These are phyloP conservation scores for Agaricus sinodeliciosus DNA, from an alignment of 768 basidiomycete species.

Conservation along the genomic window DNA sequence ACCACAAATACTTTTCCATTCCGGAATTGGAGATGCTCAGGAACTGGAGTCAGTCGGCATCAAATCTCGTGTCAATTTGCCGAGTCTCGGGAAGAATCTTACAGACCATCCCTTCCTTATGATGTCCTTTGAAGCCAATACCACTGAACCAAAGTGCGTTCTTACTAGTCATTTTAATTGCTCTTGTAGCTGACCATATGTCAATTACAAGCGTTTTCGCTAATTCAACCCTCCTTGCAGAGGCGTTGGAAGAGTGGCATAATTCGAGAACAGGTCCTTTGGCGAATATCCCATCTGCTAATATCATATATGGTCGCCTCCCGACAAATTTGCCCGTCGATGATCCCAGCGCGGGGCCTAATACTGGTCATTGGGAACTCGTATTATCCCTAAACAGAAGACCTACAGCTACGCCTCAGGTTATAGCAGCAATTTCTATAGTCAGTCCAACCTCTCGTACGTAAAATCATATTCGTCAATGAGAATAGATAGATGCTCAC, in stretches of 20 bases:
- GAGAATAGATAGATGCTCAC: not conserved
- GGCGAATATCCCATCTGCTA: slow-evolving; percentile 4
- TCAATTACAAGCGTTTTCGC: not conserved
- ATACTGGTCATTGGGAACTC: slow-evolving; percentile 18
- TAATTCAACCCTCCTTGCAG: slow-evolving; percentile 5
- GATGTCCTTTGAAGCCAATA: slow-evolving; percentile 11
- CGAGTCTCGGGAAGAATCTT: slow-evolving; percentile 24
- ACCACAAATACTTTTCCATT: slow-evolving; percentile 14
- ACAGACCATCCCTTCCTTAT: slow-evolving; percentile 19
- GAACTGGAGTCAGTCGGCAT: slow-evolving; percentile 15
- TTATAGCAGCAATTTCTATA: not conserved
- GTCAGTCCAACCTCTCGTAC: slow-evolving; percentile 12
- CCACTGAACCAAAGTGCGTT: slow-evolving; percentile 1
- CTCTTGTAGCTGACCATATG: not conserved
- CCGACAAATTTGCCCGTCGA: not conserved
- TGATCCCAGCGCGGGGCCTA: slow-evolving; percentile 18
- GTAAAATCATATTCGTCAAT: not conserved
- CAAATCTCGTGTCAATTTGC: slow-evolving; percentile 17
- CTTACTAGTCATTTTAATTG: not conserved
- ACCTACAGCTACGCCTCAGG: too few relatives aligned
- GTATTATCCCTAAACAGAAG: not conserved
- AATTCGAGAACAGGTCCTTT: slow-evolving; percentile 12
- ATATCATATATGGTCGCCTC: slow-evolving; percentile 18
- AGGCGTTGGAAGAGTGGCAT: slow-evolving; percentile 12
- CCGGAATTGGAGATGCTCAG: slow-evolving; percentile 13